phyloP scores from a whole-genome alignment of 78 protist species.

The Emiliania huxleyi region DNA sequence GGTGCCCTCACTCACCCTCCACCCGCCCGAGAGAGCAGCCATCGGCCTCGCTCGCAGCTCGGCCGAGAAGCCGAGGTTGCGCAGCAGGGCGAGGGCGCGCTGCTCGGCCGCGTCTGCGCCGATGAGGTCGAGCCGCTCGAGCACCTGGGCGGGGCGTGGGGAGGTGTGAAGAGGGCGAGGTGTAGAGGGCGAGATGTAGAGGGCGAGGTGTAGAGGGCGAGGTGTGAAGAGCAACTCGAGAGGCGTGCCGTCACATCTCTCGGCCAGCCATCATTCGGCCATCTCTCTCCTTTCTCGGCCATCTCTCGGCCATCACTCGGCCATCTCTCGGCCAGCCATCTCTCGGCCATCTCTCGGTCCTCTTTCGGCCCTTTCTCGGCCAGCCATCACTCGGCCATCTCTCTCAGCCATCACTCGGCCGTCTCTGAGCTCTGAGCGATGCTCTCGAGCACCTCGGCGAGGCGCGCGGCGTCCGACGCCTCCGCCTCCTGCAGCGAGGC shows the following conservation, averaged over 20 bases:
- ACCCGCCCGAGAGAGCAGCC: conserved; percentile 46
- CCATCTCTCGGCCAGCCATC: neutral
- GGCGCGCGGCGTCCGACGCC: neutral
- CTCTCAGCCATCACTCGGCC: no score
- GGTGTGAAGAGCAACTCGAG: no score
- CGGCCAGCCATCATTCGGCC: neutral
- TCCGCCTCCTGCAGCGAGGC: neutral
- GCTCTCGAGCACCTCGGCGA: no score
- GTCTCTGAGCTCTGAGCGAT: no score
- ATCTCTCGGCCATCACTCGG: neutral
- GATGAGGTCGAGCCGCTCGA: neutral
- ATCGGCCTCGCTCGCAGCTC: conserved; percentile 54
- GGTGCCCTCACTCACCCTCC: no score
- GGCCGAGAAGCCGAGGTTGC: conserved; percentile 82
- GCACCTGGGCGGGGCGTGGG: conserved; percentile 9
- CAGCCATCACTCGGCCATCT: no score
- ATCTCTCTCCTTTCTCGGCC: neutral
- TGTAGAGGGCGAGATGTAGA: no score
- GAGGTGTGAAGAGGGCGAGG: no score
- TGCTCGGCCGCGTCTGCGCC: conserved; percentile 73
- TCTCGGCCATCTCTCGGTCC: neutral
- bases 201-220: no score
- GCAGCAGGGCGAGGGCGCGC: conserved; percentile 53
- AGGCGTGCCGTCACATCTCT: neutral
- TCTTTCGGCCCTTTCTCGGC: no score